Conservation (phyloP, 192 early-diverging fungal species). For the Podila epigama region DNA sequence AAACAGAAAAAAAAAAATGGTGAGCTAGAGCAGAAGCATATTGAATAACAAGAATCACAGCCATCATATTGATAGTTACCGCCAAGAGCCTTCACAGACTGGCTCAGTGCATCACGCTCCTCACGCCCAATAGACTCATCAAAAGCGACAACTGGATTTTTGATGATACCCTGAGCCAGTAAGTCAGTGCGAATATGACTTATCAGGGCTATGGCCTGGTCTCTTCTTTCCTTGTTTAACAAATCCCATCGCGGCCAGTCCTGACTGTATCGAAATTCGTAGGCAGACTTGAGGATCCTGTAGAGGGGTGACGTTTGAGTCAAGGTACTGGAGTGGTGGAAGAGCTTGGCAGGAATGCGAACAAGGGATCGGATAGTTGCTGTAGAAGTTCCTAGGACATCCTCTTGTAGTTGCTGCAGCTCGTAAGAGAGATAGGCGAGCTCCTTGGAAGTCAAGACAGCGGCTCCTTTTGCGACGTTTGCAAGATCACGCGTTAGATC, state of each 20-base stretch:
- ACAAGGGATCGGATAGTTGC: slow-evolving; percentile 7
- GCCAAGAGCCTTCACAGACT: slow-evolving; percentile 34
- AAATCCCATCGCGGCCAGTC: slow-evolving; percentile 55
- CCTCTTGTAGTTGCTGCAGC: slow-evolving; percentile 63
- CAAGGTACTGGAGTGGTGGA: slow-evolving; percentile 42
- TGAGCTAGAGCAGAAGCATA: too few relatives aligned
- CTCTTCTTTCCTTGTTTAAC: slow-evolving; percentile 23
- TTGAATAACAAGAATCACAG: neutral
- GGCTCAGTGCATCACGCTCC: slow-evolving; percentile 33
- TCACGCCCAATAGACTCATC: slow-evolving; percentile 29
- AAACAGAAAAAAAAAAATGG: neutral
- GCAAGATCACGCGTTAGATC: slow-evolving; percentile 48
- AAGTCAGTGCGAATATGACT: slow-evolving; percentile 45
- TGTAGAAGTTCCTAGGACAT: slow-evolving; percentile 40
- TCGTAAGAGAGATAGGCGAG: slow-evolving; percentile 52
- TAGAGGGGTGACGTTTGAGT: slow-evolving; percentile 39
- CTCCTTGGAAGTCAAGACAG: slow-evolving; percentile 40
- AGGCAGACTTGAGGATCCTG: slow-evolving; percentile 54
- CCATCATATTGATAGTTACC: slow-evolving; percentile 39
- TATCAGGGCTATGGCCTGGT: slow-evolving; percentile 47
- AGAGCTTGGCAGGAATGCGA: slow-evolving; percentile 58
- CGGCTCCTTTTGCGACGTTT: slow-evolving; percentile 11
- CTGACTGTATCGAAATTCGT: slow-evolving; percentile 49
- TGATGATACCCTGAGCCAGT: slow-evolving; percentile 23
- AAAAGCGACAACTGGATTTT: slow-evolving; percentile 53